Evolutionary conservation across 805 yeast genomes (phyloP).

Genomic region (Metschnikowia picachoensis): DNA sequence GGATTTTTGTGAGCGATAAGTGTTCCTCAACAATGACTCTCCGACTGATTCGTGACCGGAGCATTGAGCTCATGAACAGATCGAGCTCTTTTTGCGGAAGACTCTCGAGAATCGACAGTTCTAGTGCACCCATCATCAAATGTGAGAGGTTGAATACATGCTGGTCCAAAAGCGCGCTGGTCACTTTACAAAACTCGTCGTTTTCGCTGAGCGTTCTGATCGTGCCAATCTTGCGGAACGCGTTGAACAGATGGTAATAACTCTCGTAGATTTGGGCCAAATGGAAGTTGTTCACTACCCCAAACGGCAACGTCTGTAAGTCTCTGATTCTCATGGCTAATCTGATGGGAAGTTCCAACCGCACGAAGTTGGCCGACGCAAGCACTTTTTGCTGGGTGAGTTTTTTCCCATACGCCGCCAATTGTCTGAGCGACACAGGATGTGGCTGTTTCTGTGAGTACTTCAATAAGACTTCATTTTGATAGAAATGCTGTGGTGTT

Average conservation of each 20-base stretch:
- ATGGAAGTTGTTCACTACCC: constrained; percentile 80
- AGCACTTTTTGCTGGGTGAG: constrained; percentile 74
- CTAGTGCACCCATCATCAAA: constrained; percentile 89
- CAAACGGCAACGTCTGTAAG: constrained; percentile 78
- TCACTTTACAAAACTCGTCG: constrained; percentile 60
- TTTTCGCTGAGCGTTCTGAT: constrained; percentile 74
- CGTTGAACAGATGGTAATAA: constrained; percentile 83
- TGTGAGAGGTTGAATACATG: constrained; percentile 83
- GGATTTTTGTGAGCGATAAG: constrained; percentile 68
- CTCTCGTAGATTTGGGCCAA: constrained; percentile 84
- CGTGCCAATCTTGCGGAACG: constrained; percentile 68
- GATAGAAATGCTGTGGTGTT: constrained; percentile 78
- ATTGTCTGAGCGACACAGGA: constrained; percentile 84
- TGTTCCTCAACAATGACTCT: constrained; percentile 92
- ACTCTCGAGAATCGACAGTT: constrained; percentile 57
- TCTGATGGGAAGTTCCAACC: constrained; percentile 80
- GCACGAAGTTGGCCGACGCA: constrained; percentile 82
- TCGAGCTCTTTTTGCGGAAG: constrained; percentile 67
- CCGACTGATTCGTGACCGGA: constrained; percentile 84
- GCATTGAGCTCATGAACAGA: constrained; percentile 66
- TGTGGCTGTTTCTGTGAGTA: constrained; percentile 70
- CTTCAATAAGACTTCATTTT: constrained; percentile 60
- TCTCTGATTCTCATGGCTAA: constrained; percentile 77
- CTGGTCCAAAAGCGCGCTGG: constrained; percentile 65
- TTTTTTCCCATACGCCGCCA: constrained; percentile 84